Percentiles rank a stretch among this genome's conserved stretches.
These are phyloP conservation scores for Rhodotorula babjevae DNA, from an alignment of 768 basidiomycete genomes.

Conservation along the genomic window DNA sequence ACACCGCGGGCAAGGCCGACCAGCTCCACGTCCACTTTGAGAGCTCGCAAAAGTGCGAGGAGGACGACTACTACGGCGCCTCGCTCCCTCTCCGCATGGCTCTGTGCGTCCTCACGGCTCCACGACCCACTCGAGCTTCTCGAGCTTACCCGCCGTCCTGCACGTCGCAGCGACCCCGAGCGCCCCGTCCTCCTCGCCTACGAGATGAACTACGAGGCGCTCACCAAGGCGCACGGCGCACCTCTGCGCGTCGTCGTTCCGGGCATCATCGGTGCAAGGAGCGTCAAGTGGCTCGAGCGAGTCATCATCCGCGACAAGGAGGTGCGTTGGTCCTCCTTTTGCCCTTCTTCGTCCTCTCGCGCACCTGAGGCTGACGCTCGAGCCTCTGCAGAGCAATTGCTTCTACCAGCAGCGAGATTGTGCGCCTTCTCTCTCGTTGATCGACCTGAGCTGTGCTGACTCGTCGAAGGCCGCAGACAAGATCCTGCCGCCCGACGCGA, in stretches of 20 bases:
- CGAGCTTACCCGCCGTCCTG: no score
- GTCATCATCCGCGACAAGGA: conserved; percentile 50
- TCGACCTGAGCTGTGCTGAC: neutral
- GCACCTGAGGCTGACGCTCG: neutral
- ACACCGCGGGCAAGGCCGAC: neutral
- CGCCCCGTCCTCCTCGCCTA: conserved; percentile 37
- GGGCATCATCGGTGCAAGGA: conserved; percentile 64
- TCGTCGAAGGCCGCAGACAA: conserved; percentile 26
- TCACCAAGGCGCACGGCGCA: conserved; percentile 33
- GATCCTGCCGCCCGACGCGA: conserved; percentile 21
- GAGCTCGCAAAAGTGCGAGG: conserved; percentile 26
- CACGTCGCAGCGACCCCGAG: conserved; percentile 8
- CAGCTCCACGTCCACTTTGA: conserved; percentile 29
- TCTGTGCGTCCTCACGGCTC: conserved; percentile 9
- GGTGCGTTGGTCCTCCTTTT: neutral
- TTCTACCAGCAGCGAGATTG: conserved; percentile 24
- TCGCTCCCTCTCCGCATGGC: conserved; percentile 22
- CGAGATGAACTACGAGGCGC: conserved; percentile 25
- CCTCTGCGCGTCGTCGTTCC: conserved; percentile 51
- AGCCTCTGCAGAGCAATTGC: neutral
- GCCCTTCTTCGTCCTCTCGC: no score
- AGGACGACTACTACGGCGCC: conserved; percentile 16
- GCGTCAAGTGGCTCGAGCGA: conserved; percentile 71
- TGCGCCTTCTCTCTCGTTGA: neutral
- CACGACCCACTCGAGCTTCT: no score